Evolutionary conservation across 2,329 filamentous ascomycete genomes (phyloP).

Genomic region (Sporothrix phasma): DNA sequence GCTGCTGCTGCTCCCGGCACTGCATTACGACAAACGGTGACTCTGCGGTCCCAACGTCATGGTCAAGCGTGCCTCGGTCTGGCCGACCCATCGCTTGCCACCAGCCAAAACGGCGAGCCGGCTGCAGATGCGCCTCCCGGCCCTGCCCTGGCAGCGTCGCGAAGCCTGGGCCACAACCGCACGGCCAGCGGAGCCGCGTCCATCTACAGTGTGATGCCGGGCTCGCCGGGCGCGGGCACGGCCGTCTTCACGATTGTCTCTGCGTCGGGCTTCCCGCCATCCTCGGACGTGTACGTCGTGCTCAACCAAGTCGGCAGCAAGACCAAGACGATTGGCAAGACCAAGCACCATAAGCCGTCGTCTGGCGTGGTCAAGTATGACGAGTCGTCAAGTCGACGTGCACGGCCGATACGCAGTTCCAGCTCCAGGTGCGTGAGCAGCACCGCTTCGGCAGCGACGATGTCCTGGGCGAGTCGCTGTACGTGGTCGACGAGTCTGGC

Average conservation of each 20-base stretch:
- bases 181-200: slow-evolving; percentile 57
- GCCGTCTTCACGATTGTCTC: slow-evolving; percentile 73
- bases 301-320: slow-evolving; percentile 59
- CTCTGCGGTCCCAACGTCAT: slow-evolving; percentile 21
- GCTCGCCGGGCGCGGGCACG: slow-evolving; percentile 54
- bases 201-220: slow-evolving; percentile 50
- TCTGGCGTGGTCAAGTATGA: slow-evolving; percentile 59
- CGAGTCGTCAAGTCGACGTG: slow-evolving; percentile 68
- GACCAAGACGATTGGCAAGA: slow-evolving; percentile 78
- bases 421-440: slow-evolving; percentile 75
- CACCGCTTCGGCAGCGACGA: slow-evolving; percentile 76
- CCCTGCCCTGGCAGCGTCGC: slow-evolving; percentile 20
- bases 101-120: slow-evolving; percentile 22
- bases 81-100: slow-evolving; percentile 4
- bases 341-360: slow-evolving; percentile 73
- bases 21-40: slow-evolving; percentile 36
- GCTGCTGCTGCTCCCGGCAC: slow-evolving; percentile 25
- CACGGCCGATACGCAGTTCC: slow-evolving; percentile 75
- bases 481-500: slow-evolving; percentile 79
- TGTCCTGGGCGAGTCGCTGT: slow-evolving; percentile 72
- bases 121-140: slow-evolving; percentile 25
- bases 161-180: slow-evolving; percentile 33
- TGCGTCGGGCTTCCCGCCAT: slow-evolving; percentile 65
- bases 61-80: slow-evolving; percentile 35
- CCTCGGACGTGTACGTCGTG: slow-evolving; percentile 67